Conservation (phyloP, 257 asterid genomes). For the Solanum corneliomulleri region DNA sequence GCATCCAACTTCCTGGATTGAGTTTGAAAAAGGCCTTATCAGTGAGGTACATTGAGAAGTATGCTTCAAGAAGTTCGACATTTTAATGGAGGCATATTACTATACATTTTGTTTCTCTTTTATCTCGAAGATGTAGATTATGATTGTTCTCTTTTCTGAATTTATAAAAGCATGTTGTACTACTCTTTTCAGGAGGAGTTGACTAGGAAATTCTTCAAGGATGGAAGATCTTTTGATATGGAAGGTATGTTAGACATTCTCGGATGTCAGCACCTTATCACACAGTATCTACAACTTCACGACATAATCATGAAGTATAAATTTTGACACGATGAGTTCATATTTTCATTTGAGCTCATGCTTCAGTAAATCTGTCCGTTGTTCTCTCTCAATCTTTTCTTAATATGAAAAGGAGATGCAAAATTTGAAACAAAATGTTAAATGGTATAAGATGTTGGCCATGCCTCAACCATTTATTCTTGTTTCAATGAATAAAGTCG, state of each 20-base stretch:
- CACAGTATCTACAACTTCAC: background rate
- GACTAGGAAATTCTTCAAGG: constrained; percentile 62
- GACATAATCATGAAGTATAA: background rate
- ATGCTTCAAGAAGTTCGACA: background rate
- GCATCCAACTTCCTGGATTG: constrained; percentile 92
- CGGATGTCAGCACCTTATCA: background rate
- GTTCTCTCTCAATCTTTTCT: background rate
- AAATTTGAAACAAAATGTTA: background rate
- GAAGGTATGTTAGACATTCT: constrained; percentile 39
- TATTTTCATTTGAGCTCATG: background rate
- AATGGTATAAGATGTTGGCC: background rate
- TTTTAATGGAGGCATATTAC: background rate
- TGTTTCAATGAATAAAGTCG: background rate
- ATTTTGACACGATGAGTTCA: background rate
- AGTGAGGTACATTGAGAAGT: constrained; percentile 47
- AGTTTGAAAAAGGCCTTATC: constrained; percentile 80
- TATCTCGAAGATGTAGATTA: background rate
- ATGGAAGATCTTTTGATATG: constrained; percentile 69
- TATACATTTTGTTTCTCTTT: background rate
- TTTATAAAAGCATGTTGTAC: background rate
- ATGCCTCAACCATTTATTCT: background rate
- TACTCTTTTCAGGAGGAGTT: constrained; percentile 50
- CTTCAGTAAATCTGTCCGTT: background rate
- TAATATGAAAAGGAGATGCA: background rate
- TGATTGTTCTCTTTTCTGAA: background rate